phyloP scores from a whole-genome alignment of 2,329 filamentous ascomycete species.

The Talaromyces sp. region DNA sequence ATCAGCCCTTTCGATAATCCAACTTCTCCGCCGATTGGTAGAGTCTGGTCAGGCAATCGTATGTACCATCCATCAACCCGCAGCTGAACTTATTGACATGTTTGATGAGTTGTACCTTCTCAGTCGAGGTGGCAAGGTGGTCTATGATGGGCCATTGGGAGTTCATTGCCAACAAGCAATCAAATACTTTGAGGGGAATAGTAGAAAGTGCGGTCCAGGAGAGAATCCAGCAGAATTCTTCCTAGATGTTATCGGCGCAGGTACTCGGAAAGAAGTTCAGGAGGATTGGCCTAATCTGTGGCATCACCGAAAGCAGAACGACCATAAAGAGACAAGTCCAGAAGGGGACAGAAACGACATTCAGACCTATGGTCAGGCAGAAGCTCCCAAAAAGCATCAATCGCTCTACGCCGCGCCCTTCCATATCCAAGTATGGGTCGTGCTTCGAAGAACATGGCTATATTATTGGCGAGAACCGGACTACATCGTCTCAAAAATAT shows the following conservation, averaged over 20 bases:
- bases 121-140: conserved; percentile 46
- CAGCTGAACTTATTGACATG: conserved; percentile 48
- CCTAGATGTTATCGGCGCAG: neutral
- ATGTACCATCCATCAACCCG: conserved; percentile 53
- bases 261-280: neutral
- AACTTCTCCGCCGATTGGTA: conserved; percentile 52
- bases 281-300: neutral
- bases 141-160: conserved; percentile 49
- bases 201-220: neutral
- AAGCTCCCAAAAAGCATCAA: neutral
- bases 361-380: neutral
- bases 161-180: conserved; percentile 32
- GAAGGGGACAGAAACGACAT: too few species aligned
- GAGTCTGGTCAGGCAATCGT: conserved; percentile 53
- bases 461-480: conserved; percentile 18
- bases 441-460: conserved; percentile 31
- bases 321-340: neutral
- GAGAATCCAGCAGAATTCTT: conserved; percentile 1
- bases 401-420: conserved; percentile 27
- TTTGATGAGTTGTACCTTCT: conserved; percentile 52
- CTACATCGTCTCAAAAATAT: conserved; percentile 11
- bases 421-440: conserved; percentile 57
- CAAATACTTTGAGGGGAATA: neutral
- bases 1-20: conserved; percentile 52
- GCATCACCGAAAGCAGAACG: neutral